Percentiles rank a stretch among this genome's conserved stretches.
phyloP scores from a whole-genome alignment of 2,329 filamentous ascomycete species.

The Trichoderma pleuroti region DNA sequence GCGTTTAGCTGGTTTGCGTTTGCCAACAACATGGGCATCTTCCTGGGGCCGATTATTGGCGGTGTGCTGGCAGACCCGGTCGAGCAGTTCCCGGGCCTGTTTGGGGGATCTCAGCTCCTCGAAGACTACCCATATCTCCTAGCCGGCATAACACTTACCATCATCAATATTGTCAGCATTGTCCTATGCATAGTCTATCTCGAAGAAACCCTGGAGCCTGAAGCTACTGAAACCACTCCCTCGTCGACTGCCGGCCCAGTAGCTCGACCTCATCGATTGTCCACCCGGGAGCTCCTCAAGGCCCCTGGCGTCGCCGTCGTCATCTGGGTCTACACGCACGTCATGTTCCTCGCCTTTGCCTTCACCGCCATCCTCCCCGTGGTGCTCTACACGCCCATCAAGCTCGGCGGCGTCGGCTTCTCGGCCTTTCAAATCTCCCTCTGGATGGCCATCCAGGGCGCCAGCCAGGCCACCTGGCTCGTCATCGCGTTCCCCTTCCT shows the following conservation, averaged over 20 bases:
- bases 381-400: slow-evolving; percentile 61
- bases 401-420: slow-evolving; percentile 64
- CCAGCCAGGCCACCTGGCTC: slow-evolving; percentile 68
- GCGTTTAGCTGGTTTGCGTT: slow-evolving; percentile 78
- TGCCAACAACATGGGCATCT: slow-evolving; percentile 68
- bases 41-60: slow-evolving; percentile 67
- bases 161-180: slow-evolving; percentile 31
- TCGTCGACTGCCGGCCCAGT: slow-evolving; percentile 9
- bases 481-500: slow-evolving; percentile 66
- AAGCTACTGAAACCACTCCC: background rate
- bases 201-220: slow-evolving; percentile 54
- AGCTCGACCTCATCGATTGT: slow-evolving; percentile 5
- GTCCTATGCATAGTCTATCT: slow-evolving; percentile 53
- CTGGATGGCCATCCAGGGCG: slow-evolving; percentile 61
- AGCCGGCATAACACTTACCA: slow-evolving; percentile 57
- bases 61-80: slow-evolving; percentile 67
- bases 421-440: slow-evolving; percentile 60
- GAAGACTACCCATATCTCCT: slow-evolving; percentile 51
- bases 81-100: slow-evolving; percentile 55
- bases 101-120: slow-evolving; percentile 46
- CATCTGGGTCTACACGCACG: slow-evolving; percentile 61
- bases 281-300: slow-evolving; percentile 47
- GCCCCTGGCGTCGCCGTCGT: slow-evolving; percentile 63
- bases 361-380: slow-evolving; percentile 70
- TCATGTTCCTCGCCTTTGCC: slow-evolving; percentile 65